Conservation (phyloP, 306 rosid species). For the Pyrus pyrifolia region DNA sequence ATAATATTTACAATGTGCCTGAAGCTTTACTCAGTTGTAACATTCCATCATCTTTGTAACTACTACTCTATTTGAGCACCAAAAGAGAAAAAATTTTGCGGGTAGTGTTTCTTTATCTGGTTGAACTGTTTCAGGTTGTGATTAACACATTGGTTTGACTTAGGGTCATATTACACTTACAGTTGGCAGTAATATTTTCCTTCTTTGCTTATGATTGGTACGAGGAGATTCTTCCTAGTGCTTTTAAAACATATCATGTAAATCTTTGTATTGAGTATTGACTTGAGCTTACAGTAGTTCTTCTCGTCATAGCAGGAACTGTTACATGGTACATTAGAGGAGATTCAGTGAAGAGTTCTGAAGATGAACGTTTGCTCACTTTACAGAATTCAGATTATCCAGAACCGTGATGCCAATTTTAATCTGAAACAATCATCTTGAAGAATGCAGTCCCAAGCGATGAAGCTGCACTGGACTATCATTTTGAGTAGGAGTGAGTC, state of each 20-base stretch:
- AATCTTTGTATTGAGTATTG: neutral
- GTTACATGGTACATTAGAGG: conserved; percentile 54
- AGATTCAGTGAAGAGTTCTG: conserved; percentile 56
- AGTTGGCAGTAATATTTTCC: neutral
- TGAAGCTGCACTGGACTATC: conserved; percentile 1
- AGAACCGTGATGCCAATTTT: conserved; percentile 20
- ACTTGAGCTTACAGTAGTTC: conserved; percentile 4
- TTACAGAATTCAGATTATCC: conserved; percentile 45
- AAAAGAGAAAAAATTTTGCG: neutral
- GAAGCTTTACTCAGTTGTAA: neutral
- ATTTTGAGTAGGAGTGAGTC: conserved; percentile 9
- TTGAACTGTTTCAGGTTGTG: neutral
- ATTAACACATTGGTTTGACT: neutral
- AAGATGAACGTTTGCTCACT: conserved; percentile 64
- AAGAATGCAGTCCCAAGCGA: conserved; percentile 12
- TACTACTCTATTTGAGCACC: neutral
- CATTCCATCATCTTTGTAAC: neutral
- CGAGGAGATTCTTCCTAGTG: neutral
- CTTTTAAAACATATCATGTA: neutral
- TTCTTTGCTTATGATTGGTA: neutral
- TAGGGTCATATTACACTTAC: neutral
- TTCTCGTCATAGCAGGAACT: conserved; percentile 37
- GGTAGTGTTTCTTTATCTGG: neutral
- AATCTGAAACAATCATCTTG: neutral
- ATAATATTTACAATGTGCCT: neutral